Evolutionary conservation across 108 stramenopile species (phyloP), one percentile per base, ranked within the genome.

Genomic region (Cyclotella sp.): DNA sequence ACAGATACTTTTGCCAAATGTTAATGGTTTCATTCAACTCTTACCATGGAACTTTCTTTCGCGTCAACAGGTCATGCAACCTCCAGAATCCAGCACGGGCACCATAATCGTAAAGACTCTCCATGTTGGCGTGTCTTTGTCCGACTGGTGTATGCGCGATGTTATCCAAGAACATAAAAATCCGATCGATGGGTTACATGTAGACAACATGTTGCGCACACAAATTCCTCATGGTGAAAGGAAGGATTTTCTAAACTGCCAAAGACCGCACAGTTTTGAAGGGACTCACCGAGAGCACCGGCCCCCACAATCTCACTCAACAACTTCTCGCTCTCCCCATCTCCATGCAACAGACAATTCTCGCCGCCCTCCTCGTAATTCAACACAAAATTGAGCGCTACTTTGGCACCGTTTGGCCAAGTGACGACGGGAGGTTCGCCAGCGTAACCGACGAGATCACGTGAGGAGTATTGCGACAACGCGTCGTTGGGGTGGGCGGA

Each of bases 301-400:
- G 91, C 90, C 22, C 94, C 94, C 26, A 92, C 90, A 69, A 96
- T 96, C 74, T 98, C 97, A 24, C 89, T 86, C 34, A 98, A 83
- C 51, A 98, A 84, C 67, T 89, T 82, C 78, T 94, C 90, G 45
- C 86, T 90, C 72, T 89, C 87, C 19, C 42, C 43, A 73, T 95
- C 94, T 0, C 94, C 90, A 75, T 94, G 94, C 59, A 97, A 75
- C 26, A 86, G 63, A 49, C 93, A 93, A 68, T 79, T 90, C 69
- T 98, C 97, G 15, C 94, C 94, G 11, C 97, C 97, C 65, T 98
- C 97, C 83, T 98, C 97, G 80, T 97, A 98, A 85, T 98, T 98
- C 61, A 98, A 87, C 46, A 98, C 97, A 60, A 98, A 89, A 67
- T 96, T 95, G 28, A 98, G 84, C 19, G 96, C 96, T 53, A 93